Evolutionary conservation across 1,139 yeast genomes (phyloP), one percentile per base, ranked within the genome.

Genomic region (Geotrichum siamense): DNA sequence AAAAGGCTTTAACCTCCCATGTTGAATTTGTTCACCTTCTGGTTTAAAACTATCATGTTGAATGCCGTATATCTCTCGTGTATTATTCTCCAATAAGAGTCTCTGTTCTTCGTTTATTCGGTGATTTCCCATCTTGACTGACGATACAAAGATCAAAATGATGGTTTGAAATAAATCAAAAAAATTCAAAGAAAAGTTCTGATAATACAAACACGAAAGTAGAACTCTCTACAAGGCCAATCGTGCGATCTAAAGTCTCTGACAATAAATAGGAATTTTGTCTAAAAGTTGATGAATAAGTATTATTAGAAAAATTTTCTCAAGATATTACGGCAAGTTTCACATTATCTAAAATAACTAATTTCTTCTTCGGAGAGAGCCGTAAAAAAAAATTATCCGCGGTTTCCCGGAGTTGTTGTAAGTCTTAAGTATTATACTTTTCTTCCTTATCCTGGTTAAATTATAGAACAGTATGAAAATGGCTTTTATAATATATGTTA

Each of bases 1-100:
- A 47, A 68, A 65, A 8, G 46, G 39, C 17, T 20, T 6, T 13
- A 29, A 26, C 16, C 10, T 16, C 6, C 32, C 38, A 3, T n/a
- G 25, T 5, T 13, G n/a, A 10, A 4, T 32, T 6, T 28, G 23
- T 15, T 12, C 6, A 28, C 27, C 13, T n/a, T 13, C 9, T 15
- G 35, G 9, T 16, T 8, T 25, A 5, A 17, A 22, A 12, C 26
- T 13, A 17, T 9, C 37, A 15, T 12, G 6, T 5, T 20, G 17
- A 13, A 6, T 10, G 3, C 20, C 9, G 15, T 16, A 27, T 15
- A 28, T 23, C 21, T 21, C 25, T 13, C 29, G n/a, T 6, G 16
- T 13, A 25, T 28, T n/a, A 13, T 23, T 8, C 16, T n/a, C 8
- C 16, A 21, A 20, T 5, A 21, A 23, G n/a, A 15, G n/a, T 19